Evolutionary conservation across 164 flowering plant species (phyloP), one percentile per base, ranked within the genome.

Genomic region (Sedum album): DNA sequence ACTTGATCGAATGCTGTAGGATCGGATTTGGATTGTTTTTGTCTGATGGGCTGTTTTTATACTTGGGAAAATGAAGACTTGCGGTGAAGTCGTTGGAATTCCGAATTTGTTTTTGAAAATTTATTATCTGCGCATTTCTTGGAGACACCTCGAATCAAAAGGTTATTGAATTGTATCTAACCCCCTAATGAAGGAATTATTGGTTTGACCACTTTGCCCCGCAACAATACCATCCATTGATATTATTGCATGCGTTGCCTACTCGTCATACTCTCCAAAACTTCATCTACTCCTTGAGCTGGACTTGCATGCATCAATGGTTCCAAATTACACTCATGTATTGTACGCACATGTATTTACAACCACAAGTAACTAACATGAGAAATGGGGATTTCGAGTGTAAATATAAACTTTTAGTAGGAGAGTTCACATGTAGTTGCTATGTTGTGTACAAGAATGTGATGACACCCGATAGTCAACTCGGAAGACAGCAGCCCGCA

Each of bases 391-490:
- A 2, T 41, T 35, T 7, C 2, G 46, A 41, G 11, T 15, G 15
- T 13, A 2, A 8, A 14, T 13, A 41, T 2, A 2, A 7, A 41
- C 46, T 11, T 41, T 41, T 2, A 41, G 15, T 41, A 7, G 46
- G 11, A 41, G 15, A 7, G 60, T 21, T 53, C 30, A 53, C 14
- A 23, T 53, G 31, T 6, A 55, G 14, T 55, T 25, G 61, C 9
- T 55, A 55, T 25, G 31, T 55, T 48, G 31, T 26, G 31, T 13
- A 1, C 31, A 55, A 55, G 31, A 55, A 55, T 55, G 61, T 55
- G 61, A 55, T 55, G 61, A 4, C 61, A 55, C 61, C 61, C 31
- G 31, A 55, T 26, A 55, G 61, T 55, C 61, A 55, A 55, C 61
- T 55, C 5, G 61, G 28, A n/a, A 23, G 28, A 23, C 57, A 20